Conservation (phyloP, 306 rosid species). For the Citrullus colocynthis region DNA sequence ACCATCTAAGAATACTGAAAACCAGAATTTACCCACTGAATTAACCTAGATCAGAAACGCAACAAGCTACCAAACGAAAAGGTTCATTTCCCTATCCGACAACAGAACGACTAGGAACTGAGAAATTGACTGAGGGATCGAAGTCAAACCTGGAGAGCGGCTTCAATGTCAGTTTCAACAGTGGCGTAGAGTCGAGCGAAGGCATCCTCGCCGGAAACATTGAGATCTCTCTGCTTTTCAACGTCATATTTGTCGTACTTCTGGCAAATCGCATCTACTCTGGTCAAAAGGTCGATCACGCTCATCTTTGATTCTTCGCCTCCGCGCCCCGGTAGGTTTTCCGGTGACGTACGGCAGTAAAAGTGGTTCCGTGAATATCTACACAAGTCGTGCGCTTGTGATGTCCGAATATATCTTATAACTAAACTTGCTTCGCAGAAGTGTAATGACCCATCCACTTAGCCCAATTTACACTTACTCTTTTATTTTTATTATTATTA, state of each 20-base stretch:
- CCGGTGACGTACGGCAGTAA: neutral
- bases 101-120: neutral
- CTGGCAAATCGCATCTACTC: constrained; percentile 92
- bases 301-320: constrained; percentile 45
- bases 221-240: constrained; percentile 62
- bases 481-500: too few species aligned
- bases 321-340: neutral
- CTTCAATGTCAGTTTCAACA: constrained; percentile 69
- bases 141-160: constrained; percentile 43
- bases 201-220: constrained; percentile 88
- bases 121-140: neutral
- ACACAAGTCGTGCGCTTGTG: neutral
- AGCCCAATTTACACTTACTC: too few species aligned
- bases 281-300: constrained; percentile 82
- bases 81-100: neutral
- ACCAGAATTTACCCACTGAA: neutral
- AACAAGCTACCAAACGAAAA: neutral
- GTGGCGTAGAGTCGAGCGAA: constrained; percentile 71
- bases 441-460: too few species aligned
- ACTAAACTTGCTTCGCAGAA: too few species aligned
- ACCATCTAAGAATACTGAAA: neutral
- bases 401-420: too few species aligned
- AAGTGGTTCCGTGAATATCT: neutral
- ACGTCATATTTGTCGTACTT: constrained; percentile 87
- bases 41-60: constrained; percentile 2